Percentiles rank a stretch among this genome's conserved stretches.
These are phyloP conservation scores for Cymbopogon citratus DNA, from an alignment of 176 grass and related monocot genomes.

Conservation along the genomic window DNA sequence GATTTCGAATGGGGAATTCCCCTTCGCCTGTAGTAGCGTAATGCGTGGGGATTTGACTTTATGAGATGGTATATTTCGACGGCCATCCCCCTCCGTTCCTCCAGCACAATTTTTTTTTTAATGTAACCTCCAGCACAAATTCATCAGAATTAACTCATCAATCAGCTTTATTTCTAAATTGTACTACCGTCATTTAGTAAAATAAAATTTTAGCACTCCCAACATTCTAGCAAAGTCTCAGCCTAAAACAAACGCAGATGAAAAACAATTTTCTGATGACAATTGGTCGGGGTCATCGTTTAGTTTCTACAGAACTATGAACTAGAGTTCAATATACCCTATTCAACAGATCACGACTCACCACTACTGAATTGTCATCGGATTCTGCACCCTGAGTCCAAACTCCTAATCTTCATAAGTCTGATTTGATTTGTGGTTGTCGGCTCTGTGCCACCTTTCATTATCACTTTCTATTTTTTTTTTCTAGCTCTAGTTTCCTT, in stretches of 20 bases:
- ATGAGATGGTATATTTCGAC: background rate
- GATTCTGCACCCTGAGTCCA: background rate
- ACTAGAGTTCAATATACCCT: background rate
- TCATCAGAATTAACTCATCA: background rate
- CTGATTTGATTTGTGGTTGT: background rate
- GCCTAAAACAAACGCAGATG: background rate
- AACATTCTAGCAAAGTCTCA: background rate
- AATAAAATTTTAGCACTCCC: background rate
- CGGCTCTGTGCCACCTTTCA: background rate
- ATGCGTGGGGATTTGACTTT: background rate
- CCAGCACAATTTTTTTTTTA: no score
- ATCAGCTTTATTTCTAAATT: background rate
- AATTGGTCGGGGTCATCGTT: background rate
- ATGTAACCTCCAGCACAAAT: background rate
- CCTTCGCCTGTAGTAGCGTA: background rate
- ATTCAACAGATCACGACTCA: background rate
- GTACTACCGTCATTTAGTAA: background rate
- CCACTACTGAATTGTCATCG: background rate
- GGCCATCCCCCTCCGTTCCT: no score
- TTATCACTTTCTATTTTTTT: background rate
- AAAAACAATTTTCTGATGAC: background rate
- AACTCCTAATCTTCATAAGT: background rate
- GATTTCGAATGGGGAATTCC: background rate
- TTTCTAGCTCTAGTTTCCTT: background rate
- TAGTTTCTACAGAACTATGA: background rate